These are phyloP conservation scores for Psilocybe subaeruginosa DNA, from an alignment of 768 basidiomycete species.

Conservation along the genomic window DNA sequence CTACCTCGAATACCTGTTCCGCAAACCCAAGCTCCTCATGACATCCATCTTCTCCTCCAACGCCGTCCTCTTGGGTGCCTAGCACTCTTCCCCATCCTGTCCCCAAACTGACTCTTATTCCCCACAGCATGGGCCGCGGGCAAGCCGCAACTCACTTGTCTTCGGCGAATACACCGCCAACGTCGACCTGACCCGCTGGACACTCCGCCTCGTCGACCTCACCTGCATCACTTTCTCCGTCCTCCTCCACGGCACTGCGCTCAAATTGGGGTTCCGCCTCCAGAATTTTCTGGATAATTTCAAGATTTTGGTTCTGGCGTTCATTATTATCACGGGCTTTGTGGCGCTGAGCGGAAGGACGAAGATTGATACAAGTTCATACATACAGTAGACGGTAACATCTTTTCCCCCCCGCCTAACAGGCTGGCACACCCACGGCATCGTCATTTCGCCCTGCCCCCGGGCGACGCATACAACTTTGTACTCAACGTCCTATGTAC, in stretches of 20 bases:
- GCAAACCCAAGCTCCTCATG: slow-evolving; percentile 55
- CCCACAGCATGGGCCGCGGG: slow-evolving; percentile 41
- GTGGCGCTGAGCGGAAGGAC: slow-evolving; percentile 41
- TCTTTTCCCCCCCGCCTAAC: background rate
- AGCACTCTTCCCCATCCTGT: background rate
- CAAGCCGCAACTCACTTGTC: slow-evolving; percentile 46
- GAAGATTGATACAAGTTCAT: slow-evolving; percentile 18
- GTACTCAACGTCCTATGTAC: slow-evolving; percentile 54
- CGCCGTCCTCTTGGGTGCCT: slow-evolving; percentile 48
- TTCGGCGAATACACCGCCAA: slow-evolving; percentile 60
- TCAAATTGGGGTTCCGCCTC: slow-evolving; percentile 59
- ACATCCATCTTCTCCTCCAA: slow-evolving; percentile 61
- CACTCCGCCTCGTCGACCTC: slow-evolving; percentile 37
- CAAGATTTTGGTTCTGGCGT: slow-evolving; percentile 52
- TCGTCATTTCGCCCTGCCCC: slow-evolving; percentile 48
- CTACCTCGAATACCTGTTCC: slow-evolving; percentile 66
- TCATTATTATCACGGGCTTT: slow-evolving; percentile 53
- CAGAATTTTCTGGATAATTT: slow-evolving; percentile 63
- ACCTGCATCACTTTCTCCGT: slow-evolving; percentile 38
- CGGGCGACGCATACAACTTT: slow-evolving; percentile 71
- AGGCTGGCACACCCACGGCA: slow-evolving; percentile 40
- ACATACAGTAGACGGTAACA: background rate
- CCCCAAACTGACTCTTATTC: background rate
- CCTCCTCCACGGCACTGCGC: slow-evolving; percentile 44
- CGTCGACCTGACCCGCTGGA: slow-evolving; percentile 31